Conservation (phyloP, 2,329 filamentous ascomycete genomes). For the Stagonosporopsis tanaceti region DNA sequence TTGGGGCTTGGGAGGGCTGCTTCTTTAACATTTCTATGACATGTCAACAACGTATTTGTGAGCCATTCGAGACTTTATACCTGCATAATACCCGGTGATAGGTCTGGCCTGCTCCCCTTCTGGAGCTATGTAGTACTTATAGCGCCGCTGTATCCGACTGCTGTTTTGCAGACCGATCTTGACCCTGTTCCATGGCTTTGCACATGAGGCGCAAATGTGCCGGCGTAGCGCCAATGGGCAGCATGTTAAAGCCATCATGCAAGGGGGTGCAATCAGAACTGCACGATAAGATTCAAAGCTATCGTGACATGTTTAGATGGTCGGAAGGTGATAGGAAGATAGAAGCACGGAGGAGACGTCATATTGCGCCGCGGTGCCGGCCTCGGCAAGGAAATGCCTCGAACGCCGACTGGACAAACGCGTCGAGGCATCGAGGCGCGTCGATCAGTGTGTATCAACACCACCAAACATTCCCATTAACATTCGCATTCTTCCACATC, state of each 20-base stretch:
- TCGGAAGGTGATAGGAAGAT: constrained; percentile 9
- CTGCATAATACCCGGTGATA: constrained; percentile 50
- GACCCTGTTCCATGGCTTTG: constrained; percentile 25
- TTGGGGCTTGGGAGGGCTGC: constrained; percentile 35
- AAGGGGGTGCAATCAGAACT: not conserved
- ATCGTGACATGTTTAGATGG: constrained; percentile 14
- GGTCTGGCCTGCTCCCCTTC: constrained; percentile 50
- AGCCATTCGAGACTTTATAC: constrained; percentile 21
- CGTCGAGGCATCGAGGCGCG: constrained; percentile 41
- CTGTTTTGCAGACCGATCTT: constrained; percentile 44
- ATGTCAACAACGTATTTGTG: constrained; percentile 22
- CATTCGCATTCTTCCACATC: not conserved
- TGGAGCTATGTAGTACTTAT: constrained; percentile 47
- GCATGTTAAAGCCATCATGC: constrained; percentile 2
- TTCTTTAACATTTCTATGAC: constrained; percentile 50
- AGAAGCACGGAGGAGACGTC: constrained; percentile 37
- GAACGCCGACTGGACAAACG: constrained; percentile 23
- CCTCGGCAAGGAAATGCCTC: constrained; percentile 33
- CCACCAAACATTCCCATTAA: constrained; percentile 10
- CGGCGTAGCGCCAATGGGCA: constrained; percentile 32
- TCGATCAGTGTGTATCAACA: constrained; percentile 19
- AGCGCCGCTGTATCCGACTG: constrained; percentile 46
- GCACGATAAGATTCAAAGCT: not conserved
- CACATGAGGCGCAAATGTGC: constrained; percentile 37
- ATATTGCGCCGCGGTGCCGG: constrained; percentile 38